phyloP scores from a whole-genome alignment of 345 rosid genomes.

The Hypericum perforatum region DNA sequence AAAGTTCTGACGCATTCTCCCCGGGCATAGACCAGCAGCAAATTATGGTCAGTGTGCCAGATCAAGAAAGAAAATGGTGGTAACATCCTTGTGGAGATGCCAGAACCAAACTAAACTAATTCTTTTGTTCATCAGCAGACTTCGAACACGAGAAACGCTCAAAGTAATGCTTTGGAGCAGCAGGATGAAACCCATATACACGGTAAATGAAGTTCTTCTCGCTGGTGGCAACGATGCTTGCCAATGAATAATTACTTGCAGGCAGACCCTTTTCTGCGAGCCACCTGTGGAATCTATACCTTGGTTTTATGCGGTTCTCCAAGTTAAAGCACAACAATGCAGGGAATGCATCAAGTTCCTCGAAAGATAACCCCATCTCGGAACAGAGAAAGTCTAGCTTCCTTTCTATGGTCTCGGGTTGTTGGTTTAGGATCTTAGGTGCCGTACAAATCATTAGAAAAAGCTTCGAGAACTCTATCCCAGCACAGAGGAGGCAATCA shows the following conservation, averaged over 20 bases:
- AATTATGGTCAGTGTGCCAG: no score
- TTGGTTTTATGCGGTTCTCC: slow-evolving; percentile 51
- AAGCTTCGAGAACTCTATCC: slow-evolving; percentile 38
- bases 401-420: slow-evolving; percentile 31
- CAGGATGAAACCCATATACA: slow-evolving; percentile 49
- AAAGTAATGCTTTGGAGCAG: slow-evolving; percentile 47
- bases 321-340: slow-evolving; percentile 51
- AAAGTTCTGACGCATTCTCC: no score
- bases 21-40: no score
- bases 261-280: slow-evolving; percentile 40
- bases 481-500: slow-evolving; percentile 29
- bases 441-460: slow-evolving; percentile 30
- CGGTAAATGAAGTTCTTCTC: slow-evolving; percentile 48
- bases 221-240: slow-evolving; percentile 61
- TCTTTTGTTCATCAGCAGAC: slow-evolving; percentile 1
- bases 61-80: no score
- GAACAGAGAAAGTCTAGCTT: slow-evolving; percentile 39
- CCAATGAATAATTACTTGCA: slow-evolving; percentile 33
- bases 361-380: slow-evolving; percentile 39
- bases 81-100: no score
- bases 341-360: slow-evolving; percentile 38
- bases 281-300: slow-evolving; percentile 46
- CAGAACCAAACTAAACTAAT: no score
- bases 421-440: slow-evolving; percentile 59
- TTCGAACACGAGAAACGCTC: slow-evolving; percentile 31